Evolutionary conservation across 768 basidiomycete species (phyloP).

Genomic region (Leucogyrophana mollusca): DNA sequence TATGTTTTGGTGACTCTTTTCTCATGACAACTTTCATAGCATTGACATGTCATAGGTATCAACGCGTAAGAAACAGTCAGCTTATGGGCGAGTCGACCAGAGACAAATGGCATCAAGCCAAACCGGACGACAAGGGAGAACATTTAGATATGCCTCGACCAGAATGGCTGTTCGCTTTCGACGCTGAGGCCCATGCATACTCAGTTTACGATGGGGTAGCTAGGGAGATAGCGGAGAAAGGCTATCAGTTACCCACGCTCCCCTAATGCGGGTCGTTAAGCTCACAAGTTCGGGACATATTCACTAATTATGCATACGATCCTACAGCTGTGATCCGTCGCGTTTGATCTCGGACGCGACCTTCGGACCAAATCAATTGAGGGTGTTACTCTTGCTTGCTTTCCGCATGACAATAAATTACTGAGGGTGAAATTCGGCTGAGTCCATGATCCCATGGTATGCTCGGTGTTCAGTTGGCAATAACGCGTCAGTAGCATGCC

Average conservation of each 20-base stretch:
- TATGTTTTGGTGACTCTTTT: neutral
- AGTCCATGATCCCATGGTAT: no score
- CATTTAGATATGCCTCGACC: constrained; percentile 15
- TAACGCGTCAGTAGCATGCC: no score
- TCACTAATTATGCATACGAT: neutral
- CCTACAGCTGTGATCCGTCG: no score
- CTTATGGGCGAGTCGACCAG: constrained; percentile 18
- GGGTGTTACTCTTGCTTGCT: no score
- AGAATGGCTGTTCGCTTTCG: constrained; percentile 19
- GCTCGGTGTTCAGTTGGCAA: no score
- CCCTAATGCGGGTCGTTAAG: constrained; percentile 4
- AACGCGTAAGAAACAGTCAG: constrained; percentile 17
- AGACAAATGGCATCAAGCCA: constrained; percentile 18
- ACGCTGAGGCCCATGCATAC: constrained; percentile 20
- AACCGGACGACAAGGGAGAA: constrained; percentile 9
- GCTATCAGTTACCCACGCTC: constrained; percentile 13
- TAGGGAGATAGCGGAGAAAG: constrained; percentile 13
- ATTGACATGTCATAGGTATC: constrained; percentile 8
- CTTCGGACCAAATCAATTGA: no score
- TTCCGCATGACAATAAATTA: no score
- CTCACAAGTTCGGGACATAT: neutral
- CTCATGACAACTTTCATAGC: neutral
- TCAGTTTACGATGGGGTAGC: constrained; percentile 9
- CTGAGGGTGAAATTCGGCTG: no score
- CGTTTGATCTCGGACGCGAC: no score